phyloP scores from a whole-genome alignment of 208 protist genomes.

The Naegleria fowleri region DNA sequence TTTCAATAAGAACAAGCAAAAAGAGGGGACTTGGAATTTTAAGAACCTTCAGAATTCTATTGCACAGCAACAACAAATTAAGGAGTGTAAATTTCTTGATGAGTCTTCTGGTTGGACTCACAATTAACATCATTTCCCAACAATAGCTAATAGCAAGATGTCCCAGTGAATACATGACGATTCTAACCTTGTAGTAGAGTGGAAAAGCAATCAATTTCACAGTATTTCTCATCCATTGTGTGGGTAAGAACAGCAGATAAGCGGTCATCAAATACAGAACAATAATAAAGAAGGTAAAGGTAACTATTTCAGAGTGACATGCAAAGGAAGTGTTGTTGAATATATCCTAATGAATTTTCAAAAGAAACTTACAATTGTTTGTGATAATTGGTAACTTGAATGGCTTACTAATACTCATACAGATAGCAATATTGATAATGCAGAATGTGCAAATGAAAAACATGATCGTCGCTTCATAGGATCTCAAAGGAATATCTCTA shows the following conservation, averaged over 20 bases:
- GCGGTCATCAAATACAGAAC: background rate
- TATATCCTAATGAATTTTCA: too few species aligned
- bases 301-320: background rate
- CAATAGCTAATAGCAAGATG: background rate
- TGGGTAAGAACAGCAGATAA: background rate
- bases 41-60: background rate
- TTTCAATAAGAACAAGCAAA: background rate
- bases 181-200: background rate
- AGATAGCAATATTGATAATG: background rate
- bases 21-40: background rate
- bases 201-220: conserved; percentile 13
- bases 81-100: background rate
- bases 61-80: background rate
- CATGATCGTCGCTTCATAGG: conserved; percentile 13
- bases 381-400: background rate
- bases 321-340: background rate
- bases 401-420: background rate
- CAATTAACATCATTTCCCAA: conserved; percentile 22
- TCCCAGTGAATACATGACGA: background rate
- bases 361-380: background rate
- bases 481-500: background rate
- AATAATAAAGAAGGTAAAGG: background rate
- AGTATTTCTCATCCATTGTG: background rate
- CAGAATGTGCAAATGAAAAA: background rate
- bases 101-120: background rate